A percentile compares a stretch with the other conserved stretches of the same genome.
phyloP scores from a whole-genome alignment of 805 yeast genomes.

The Kurtzmaniella fragi region DNA sequence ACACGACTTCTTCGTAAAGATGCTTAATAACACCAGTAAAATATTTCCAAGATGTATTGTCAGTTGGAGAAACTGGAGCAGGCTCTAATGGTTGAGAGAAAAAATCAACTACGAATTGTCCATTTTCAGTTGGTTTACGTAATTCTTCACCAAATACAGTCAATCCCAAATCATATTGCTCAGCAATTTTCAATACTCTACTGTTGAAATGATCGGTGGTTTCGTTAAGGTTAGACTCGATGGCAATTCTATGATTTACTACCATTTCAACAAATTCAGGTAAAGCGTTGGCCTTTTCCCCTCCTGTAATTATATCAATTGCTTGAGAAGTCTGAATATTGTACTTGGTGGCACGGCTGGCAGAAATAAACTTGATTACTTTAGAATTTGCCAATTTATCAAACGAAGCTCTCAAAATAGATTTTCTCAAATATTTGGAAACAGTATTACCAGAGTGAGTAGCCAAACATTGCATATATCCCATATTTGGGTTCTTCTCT shows the following conservation, averaged over 20 bases:
- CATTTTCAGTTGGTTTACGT: constrained; percentile 8
- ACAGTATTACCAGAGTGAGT: constrained; percentile 32
- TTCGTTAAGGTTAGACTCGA: constrained; percentile 22
- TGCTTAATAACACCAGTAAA: constrained; percentile 43
- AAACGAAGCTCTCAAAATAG: constrained; percentile 31
- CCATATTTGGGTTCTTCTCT: constrained; percentile 54
- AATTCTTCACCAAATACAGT: constrained; percentile 24
- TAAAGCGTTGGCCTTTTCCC: constrained; percentile 37
- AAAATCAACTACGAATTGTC: constrained; percentile 11
- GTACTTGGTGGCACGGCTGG: constrained; percentile 18
- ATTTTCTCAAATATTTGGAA: constrained; percentile 15
- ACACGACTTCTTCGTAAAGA: constrained; percentile 41
- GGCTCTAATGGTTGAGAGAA: constrained; percentile 24
- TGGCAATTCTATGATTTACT: constrained; percentile 32
- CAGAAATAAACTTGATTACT: constrained; percentile 17
- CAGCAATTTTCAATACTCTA: constrained; percentile 23
- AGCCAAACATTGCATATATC: constrained; percentile 60
- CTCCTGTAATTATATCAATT: constrained; percentile 31
- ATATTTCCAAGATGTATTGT: constrained; percentile 35
- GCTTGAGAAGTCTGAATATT: constrained; percentile 35
- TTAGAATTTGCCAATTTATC: constrained; percentile 31
- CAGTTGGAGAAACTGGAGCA: constrained; percentile 43
- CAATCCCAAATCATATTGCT: constrained; percentile 25
- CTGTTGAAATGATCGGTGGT: constrained; percentile 16
- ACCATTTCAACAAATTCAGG: constrained; percentile 30